Conservation (phyloP, 331 rosid species). For the Dryas integrifolia region DNA sequence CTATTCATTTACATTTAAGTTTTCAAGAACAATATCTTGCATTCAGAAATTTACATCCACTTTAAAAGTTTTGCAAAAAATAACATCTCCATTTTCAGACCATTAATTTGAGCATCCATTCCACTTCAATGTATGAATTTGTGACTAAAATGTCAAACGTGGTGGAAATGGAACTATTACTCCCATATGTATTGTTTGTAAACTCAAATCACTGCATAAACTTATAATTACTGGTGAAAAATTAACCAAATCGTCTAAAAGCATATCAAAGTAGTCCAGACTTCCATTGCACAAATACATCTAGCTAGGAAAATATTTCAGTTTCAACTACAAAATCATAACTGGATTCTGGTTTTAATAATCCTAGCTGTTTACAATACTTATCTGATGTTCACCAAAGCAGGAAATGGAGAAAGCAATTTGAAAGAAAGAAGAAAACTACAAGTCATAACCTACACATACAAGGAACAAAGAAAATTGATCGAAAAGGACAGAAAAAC, state of each 20-base stretch:
- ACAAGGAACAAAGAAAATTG: background rate
- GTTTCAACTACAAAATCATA: background rate
- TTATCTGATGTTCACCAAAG: background rate
- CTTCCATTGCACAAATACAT: background rate
- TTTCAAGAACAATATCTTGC: background rate
- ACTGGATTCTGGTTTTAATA: background rate
- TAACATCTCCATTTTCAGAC: background rate
- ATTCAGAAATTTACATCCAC: background rate
- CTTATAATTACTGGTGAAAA: background rate
- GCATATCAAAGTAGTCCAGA: background rate
- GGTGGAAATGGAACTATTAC: background rate
- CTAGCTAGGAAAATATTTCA: background rate
- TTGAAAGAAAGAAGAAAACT: background rate
- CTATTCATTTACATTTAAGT: background rate
- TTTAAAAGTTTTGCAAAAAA: background rate
- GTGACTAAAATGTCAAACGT: background rate
- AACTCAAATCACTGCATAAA: background rate
- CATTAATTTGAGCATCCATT: constrained; percentile 1
- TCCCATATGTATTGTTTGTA: background rate
- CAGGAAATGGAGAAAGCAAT: background rate
- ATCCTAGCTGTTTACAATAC: background rate
- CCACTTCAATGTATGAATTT: background rate
- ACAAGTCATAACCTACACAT: background rate
- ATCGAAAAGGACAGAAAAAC: background rate
- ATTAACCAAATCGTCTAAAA: background rate